A percentile compares a stretch with the other conserved stretches of the same genome.
Evolutionary conservation across 2,329 filamentous ascomycete species (phyloP).

Genomic region (Verticillium nubilum): DNA sequence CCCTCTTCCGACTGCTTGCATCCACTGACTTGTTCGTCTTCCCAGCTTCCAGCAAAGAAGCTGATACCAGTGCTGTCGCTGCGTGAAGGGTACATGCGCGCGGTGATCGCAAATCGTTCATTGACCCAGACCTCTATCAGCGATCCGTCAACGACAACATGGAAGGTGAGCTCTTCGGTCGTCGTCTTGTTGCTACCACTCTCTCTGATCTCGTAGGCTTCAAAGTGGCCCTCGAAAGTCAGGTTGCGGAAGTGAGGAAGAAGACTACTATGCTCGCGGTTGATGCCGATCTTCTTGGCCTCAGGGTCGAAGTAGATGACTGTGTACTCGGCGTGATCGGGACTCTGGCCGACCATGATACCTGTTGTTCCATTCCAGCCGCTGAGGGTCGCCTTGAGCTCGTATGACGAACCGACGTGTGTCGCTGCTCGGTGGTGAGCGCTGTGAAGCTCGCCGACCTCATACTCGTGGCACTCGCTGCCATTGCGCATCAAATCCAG

Average conservation of each 20-base stretch:
- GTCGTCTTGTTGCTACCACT: neutral
- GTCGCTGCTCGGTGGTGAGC: constrained; percentile 1
- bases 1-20: neutral
- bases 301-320: constrained; percentile 9
- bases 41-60: constrained; percentile 8
- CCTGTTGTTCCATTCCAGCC: constrained; percentile 3
- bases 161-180: constrained; percentile 9
- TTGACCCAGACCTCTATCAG: constrained; percentile 14
- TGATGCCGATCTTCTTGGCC: constrained; percentile 5
- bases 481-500: constrained; percentile 9
- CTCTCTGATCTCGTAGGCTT: constrained; percentile 6
- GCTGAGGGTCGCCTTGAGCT: constrained; percentile 10
- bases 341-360: constrained; percentile 11
- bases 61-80: constrained; percentile 11
- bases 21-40: neutral
- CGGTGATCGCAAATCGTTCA: constrained; percentile 11
- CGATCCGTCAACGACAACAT: constrained; percentile 9
- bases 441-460: constrained; percentile 1
- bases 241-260: constrained; percentile 12
- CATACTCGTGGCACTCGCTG: constrained; percentile 2
- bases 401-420: constrained; percentile 9
- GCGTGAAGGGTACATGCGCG: constrained; percentile 12
- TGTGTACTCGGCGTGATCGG: constrained; percentile 9
- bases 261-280: constrained; percentile 10
- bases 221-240: constrained; percentile 10